Percentiles rank a stretch among this genome's conserved stretches.
These are phyloP conservation scores for Corniculantispora saksenae DNA, from an alignment of 2,329 filamentous ascomycete genomes.

Conservation along the genomic window DNA sequence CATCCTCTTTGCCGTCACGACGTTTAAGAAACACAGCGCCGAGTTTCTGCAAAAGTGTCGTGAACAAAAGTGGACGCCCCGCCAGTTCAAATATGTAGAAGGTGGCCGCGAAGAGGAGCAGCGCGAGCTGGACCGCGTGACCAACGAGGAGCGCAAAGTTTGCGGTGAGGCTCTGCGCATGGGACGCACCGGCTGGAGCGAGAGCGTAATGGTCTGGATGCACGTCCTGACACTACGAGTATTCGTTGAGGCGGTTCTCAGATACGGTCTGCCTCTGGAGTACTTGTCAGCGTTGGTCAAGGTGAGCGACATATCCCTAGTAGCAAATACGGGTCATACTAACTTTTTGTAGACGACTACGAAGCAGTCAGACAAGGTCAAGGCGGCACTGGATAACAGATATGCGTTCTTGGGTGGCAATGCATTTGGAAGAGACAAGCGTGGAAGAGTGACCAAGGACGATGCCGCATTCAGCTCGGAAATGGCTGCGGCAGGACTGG, in stretches of 20 bases:
- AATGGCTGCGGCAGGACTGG: slow-evolving; percentile 74
- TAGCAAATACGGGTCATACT: neutral
- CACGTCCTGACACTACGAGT: slow-evolving; percentile 89
- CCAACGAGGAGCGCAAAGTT: slow-evolving; percentile 83
- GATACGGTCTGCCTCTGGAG: slow-evolving; percentile 88
- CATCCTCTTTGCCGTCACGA: slow-evolving; percentile 81
- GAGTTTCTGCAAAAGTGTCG: slow-evolving; percentile 92
- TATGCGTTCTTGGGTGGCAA: slow-evolving; percentile 95
- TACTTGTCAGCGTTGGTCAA: slow-evolving; percentile 83
- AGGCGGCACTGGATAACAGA: slow-evolving; percentile 74
- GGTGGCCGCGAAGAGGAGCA: slow-evolving; percentile 88
- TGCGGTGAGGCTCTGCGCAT: slow-evolving; percentile 90
- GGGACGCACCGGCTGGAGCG: slow-evolving; percentile 89
- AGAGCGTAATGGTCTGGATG: slow-evolving; percentile 93
- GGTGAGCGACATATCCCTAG: slow-evolving; percentile 54
- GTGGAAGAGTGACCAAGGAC: slow-evolving; percentile 87
- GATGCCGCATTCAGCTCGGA: slow-evolving; percentile 78
- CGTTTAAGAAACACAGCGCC: slow-evolving; percentile 85
- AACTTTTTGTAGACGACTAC: slow-evolving; percentile 64
- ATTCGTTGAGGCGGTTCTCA: slow-evolving; percentile 96
- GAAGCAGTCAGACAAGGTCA: slow-evolving; percentile 80
- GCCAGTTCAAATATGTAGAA: slow-evolving; percentile 91
- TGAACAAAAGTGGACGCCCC: slow-evolving; percentile 90
- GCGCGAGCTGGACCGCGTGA: slow-evolving; percentile 79
- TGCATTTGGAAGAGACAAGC: slow-evolving; percentile 90